These are phyloP conservation scores for Nakazawaea molendinolei DNA, from an alignment of 805 yeast species.

Conservation along the genomic window DNA sequence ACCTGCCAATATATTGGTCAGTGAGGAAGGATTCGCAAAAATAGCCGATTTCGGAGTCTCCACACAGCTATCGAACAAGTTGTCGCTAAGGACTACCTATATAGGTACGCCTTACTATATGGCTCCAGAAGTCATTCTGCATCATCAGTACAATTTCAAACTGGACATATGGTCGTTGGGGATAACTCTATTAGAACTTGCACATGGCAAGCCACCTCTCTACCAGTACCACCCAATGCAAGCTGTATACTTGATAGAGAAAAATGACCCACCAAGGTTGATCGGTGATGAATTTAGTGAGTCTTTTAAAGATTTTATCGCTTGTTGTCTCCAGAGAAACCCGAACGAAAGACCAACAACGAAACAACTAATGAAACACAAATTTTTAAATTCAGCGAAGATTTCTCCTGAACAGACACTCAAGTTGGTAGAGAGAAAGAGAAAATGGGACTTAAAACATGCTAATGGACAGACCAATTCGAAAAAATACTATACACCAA, in stretches of 20 bases:
- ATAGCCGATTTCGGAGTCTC: constrained; percentile 97
- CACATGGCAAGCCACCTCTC: constrained; percentile 68
- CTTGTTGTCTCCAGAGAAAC: constrained; percentile 62
- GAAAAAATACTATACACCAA: constrained; percentile 28
- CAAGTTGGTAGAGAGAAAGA: constrained; percentile 36
- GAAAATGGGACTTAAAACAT: constrained; percentile 33
- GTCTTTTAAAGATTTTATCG: constrained; percentile 62
- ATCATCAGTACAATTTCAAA: constrained; percentile 52
- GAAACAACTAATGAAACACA: constrained; percentile 51
- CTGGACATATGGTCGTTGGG: constrained; percentile 83
- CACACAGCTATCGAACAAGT: constrained; percentile 57
- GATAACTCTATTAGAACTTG: constrained; percentile 69
- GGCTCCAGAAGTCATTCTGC: constrained; percentile 55
- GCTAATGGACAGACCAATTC: constrained; percentile 18
- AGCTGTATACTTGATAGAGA: constrained; percentile 44
- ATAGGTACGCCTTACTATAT: constrained; percentile 63
- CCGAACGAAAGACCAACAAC: constrained; percentile 67
- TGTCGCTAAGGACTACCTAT: constrained; percentile 43
- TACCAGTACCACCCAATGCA: constrained; percentile 49
- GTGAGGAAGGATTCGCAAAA: constrained; percentile 68
- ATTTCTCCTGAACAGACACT: constrained; percentile 25
- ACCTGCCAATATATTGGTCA: constrained; percentile 78
- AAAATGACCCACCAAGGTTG: constrained; percentile 38
- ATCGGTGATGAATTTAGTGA: constrained; percentile 25
- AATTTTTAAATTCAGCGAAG: constrained; percentile 39